Evolutionary conservation across 1,284 basidiomycete genomes (phyloP).

Genomic region (Cutaneotrichosporon spelunceum): DNA sequence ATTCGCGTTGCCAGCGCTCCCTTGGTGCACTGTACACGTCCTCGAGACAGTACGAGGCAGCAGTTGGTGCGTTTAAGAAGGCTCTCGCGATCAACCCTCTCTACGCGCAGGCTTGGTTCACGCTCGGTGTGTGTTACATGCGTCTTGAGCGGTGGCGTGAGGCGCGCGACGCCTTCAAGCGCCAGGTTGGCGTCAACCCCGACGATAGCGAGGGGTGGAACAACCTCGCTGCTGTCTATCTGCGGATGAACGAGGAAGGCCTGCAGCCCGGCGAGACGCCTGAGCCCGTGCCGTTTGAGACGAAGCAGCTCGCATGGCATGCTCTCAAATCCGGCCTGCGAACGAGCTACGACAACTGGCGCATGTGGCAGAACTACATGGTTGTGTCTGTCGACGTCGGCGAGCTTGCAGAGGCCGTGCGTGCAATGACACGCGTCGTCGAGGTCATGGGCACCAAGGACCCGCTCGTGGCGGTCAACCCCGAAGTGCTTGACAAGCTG

Average conservation of each 20-base stretch:
- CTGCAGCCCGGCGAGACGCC: conserved; percentile 33
- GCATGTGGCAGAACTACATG: conserved; percentile 99
- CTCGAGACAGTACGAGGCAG: conserved; percentile 61
- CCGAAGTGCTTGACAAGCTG: conserved; percentile 81
- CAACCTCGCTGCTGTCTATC: conserved; percentile 91
- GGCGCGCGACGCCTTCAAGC: conserved; percentile 75
- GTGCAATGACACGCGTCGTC: conserved; percentile 76
- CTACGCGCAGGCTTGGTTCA: conserved; percentile 85
- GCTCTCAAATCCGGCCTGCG: conserved; percentile 87
- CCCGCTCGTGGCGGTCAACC: conserved; percentile 66
- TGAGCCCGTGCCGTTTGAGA: conserved; percentile 50
- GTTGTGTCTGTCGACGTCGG: conserved; percentile 89
- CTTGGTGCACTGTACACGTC: conserved; percentile 81
- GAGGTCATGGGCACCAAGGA: conserved; percentile 66
- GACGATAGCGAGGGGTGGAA: conserved; percentile 99
- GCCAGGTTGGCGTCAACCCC: conserved; percentile 86
- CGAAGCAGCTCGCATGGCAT: conserved; percentile 88
- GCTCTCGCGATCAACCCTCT: conserved; percentile 88
- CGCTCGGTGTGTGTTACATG: conserved; percentile 86
- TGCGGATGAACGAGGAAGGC: conserved; percentile 64
- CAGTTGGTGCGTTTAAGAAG: conserved; percentile 65
- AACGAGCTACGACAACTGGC: conserved; percentile 85
- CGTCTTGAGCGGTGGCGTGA: conserved; percentile 76
- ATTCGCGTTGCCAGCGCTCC: conserved; percentile 84
- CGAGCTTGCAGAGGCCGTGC: conserved; percentile 79